Evolutionary conservation across 768 basidiomycete genomes (phyloP).

Genomic region (button mushroom (Agaricus bisporus)): DNA sequence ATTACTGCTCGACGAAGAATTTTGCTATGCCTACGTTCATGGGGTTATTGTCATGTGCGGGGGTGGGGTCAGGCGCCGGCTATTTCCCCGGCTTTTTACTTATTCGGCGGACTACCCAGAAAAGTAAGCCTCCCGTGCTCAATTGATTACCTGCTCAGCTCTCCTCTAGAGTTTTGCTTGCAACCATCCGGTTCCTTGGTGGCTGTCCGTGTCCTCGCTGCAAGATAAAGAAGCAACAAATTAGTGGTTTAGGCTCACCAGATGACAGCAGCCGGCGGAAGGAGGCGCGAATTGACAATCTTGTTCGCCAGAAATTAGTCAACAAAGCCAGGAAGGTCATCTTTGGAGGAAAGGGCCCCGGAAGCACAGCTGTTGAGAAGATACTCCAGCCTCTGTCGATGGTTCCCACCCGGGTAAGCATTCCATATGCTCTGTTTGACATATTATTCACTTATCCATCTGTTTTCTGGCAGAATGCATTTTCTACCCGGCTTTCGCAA

Average conservation of each 20-base stretch:
- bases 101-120: constrained; percentile 36
- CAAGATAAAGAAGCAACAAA: constrained; percentile 5
- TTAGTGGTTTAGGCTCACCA: constrained; percentile 9
- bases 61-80: constrained; percentile 23
- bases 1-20: constrained; percentile 26
- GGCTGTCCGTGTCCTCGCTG: constrained; percentile 17
- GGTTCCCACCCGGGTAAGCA: neutral
- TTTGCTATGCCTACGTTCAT: constrained; percentile 24
- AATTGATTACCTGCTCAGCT: neutral
- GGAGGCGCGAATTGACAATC: neutral
- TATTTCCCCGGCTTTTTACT: constrained; percentile 28
- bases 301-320: neutral
- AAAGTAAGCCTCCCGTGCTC: constrained; percentile 22
- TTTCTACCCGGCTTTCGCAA: constrained; percentile 15
- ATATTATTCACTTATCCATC: neutral
- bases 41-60: constrained; percentile 24
- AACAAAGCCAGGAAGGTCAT: neutral
- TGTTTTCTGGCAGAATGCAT: too few species aligned
- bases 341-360: neutral
- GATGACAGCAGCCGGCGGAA: neutral
- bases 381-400: neutral
- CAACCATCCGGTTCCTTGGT: constrained; percentile 15
- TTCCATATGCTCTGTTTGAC: neutral
- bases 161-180: constrained; percentile 20
- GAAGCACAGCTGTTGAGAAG: neutral